These are phyloP conservation scores for Staphylotrichum tortipilum DNA, from an alignment of 495 filamentous ascomycete species.

Conservation along the genomic window DNA sequence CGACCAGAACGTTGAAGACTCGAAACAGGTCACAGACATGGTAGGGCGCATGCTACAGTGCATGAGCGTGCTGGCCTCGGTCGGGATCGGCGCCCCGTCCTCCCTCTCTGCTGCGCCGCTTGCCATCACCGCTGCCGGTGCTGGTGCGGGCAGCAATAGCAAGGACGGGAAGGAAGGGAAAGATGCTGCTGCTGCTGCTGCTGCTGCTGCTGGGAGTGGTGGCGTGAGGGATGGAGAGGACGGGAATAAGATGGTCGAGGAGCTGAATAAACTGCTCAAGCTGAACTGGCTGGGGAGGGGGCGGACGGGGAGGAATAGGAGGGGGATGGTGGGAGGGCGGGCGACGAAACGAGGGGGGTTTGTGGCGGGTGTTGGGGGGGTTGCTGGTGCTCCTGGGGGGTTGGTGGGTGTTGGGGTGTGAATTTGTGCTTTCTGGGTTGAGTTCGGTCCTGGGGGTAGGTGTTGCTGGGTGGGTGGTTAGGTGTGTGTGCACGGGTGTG, in stretches of 20 bases:
- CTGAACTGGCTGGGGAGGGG: slow-evolving; percentile 93
- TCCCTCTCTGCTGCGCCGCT: too few species aligned
- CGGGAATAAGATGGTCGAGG: slow-evolving; percentile 70
- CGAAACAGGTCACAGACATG: slow-evolving; percentile 84
- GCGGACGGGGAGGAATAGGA: slow-evolving; percentile 76
- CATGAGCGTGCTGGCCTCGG: slow-evolving; percentile 75
- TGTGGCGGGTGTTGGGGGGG: background rate
- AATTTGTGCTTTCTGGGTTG: too few species aligned
- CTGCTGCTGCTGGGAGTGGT: background rate
- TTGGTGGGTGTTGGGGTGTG: too few species aligned
- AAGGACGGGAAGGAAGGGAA: too few species aligned
- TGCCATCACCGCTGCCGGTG: background rate
- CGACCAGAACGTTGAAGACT: slow-evolving; percentile 52
- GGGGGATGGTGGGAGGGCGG: slow-evolving; percentile 65
- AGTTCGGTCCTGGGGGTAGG: too few species aligned
- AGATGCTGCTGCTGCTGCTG: too few species aligned
- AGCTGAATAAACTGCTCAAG: slow-evolving; percentile 77
- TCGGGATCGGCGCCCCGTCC: slow-evolving; percentile 34
- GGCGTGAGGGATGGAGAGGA: slow-evolving; percentile 28
- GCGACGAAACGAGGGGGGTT: slow-evolving; percentile 29
- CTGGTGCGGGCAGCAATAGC: slow-evolving; percentile 13
- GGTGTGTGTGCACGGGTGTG: too few species aligned
- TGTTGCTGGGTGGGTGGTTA: too few species aligned
- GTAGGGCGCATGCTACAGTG: slow-evolving; percentile 96
- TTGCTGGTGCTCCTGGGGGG: too few species aligned